phyloP scores from a whole-genome alignment of 768 basidiomycete species.

The Suillus americanus region DNA sequence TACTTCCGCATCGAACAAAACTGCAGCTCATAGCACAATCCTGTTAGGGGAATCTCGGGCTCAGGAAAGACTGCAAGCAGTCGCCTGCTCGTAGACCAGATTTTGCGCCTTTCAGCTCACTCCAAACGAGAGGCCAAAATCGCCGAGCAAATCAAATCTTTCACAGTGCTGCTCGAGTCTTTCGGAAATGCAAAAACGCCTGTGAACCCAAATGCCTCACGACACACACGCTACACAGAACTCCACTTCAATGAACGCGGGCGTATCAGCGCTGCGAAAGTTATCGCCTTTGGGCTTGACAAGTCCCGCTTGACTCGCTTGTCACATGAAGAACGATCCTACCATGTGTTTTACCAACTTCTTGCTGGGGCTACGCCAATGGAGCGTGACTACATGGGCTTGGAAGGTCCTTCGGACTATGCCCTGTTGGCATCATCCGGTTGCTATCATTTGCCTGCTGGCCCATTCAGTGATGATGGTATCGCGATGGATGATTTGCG shows the following conservation, averaged over 20 bases:
- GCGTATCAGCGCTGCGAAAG: conserved; percentile 55
- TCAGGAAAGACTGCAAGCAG: conserved; percentile 58
- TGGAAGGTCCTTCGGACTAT: conserved; percentile 62
- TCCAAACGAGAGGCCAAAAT: conserved; percentile 53
- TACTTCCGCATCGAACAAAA: conserved; percentile 9
- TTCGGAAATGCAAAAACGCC: conserved; percentile 69
- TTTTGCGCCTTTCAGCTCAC: conserved; percentile 59
- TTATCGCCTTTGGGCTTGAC: conserved; percentile 61
- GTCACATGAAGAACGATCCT: conserved; percentile 60
- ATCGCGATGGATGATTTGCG: conserved; percentile 59
- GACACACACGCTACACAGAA: conserved; percentile 58
- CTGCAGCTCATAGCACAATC: conserved; percentile 11
- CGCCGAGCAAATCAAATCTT: conserved; percentile 55
- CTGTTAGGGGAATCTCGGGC: conserved; percentile 58
- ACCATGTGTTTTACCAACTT: conserved; percentile 67
- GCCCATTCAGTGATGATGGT: conserved; percentile 61
- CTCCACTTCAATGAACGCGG: conserved; percentile 60
- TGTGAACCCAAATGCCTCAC: conserved; percentile 63
- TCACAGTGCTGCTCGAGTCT: conserved; percentile 55
- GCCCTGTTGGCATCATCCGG: conserved; percentile 56
- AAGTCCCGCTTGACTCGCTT: conserved; percentile 56
- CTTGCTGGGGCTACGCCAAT: conserved; percentile 56
- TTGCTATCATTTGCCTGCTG: conserved; percentile 63
- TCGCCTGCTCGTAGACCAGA: conserved; percentile 54
- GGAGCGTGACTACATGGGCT: conserved; percentile 50